Base-by-base conservation (phyloP, 129 eudicot genomes). In the Lactuca sativa region DNA sequence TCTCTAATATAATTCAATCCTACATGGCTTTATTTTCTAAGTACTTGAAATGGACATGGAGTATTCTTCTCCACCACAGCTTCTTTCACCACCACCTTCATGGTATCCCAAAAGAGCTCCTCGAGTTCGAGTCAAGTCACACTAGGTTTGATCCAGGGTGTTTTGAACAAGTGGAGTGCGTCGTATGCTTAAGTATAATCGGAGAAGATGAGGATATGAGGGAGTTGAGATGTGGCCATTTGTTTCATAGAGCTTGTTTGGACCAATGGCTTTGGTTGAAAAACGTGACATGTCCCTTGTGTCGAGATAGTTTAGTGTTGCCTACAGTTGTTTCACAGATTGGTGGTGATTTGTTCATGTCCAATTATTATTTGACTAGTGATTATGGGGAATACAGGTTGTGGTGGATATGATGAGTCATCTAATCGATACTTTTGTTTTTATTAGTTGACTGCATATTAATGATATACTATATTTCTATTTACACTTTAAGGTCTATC, bases 221-320 rank as follows among this genome's bases (percentile, higher is more conserved):
- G 55, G 72, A 71, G 62, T 13, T 81, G 6, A 51, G 74, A 48
- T 81, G 85, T 44, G 74, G 54, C 9, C 85, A 81, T 67, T 5
- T 75, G 34, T 81, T 81, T 71, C 85, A 81, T 53, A 55, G 55
- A 7, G 74, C 31, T 8, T 84, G 85, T 43, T 73, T 77, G 34
- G 84, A 78, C 12, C 69, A 56, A 52, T 81, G 82, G 82, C 34
- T 72, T 13, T 70, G 64, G 2, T 33, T 18, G 4, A 74, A 73
- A 6, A 67, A 63, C n/a, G 9, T 17, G 9, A 81, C 84, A 2
- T 78, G 80, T 18, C 86, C 83, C 5, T 59, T 81, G 9, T 80
- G 89, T 56, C 66, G 82, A 51, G 55, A 53, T 53, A 37, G 37
- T 69, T 69, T 69, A 37, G 54, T 38, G 53, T 62, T 41, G n/a